Percentiles rank a stretch among this genome's conserved stretches.
Conservation (phyloP, 495 filamentous ascomycete genomes). For the Annulohypoxylon bovei region DNA sequence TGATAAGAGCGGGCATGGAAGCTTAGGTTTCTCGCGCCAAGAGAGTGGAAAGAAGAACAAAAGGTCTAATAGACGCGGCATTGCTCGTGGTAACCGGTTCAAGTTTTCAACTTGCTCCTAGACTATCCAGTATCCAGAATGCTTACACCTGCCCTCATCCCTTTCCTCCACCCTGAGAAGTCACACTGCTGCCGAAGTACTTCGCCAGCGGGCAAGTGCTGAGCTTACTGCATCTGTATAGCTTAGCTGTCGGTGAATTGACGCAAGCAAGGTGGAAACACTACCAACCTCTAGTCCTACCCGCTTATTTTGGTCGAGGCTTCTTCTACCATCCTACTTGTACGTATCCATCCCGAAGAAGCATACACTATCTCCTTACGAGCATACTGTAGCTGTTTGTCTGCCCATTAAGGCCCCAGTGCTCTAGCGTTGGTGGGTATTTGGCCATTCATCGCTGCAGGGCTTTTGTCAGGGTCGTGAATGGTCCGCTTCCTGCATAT, state of each 20-base stretch:
- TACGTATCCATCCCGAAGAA: constrained; percentile 40
- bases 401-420: constrained; percentile 42
- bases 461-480: constrained; percentile 49
- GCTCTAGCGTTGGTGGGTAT: constrained; percentile 40
- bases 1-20: constrained; percentile 49
- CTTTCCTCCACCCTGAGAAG: constrained; percentile 26
- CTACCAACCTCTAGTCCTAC: constrained; percentile 42
- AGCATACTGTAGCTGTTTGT: constrained; percentile 37
- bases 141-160: constrained; percentile 37
- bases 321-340: constrained; percentile 26
- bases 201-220: constrained; percentile 36
- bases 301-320: constrained; percentile 26
- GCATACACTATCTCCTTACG: constrained; percentile 30
- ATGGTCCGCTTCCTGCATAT: constrained; percentile 52
- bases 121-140: constrained; percentile 25
- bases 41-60: constrained; percentile 31
- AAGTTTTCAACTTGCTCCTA: constrained; percentile 20
- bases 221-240: constrained; percentile 44
- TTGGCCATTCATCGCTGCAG: constrained; percentile 54
- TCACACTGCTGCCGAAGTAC: constrained; percentile 25
- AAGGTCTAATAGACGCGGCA: constrained; percentile 38
- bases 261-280: constrained; percentile 39
- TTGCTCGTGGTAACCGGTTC: constrained; percentile 31
- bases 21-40: constrained; percentile 40
- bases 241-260: constrained; percentile 42